Conservation (phyloP, 2,329 filamentous ascomycete species). For the Cadophora luteo-olivacea region DNA sequence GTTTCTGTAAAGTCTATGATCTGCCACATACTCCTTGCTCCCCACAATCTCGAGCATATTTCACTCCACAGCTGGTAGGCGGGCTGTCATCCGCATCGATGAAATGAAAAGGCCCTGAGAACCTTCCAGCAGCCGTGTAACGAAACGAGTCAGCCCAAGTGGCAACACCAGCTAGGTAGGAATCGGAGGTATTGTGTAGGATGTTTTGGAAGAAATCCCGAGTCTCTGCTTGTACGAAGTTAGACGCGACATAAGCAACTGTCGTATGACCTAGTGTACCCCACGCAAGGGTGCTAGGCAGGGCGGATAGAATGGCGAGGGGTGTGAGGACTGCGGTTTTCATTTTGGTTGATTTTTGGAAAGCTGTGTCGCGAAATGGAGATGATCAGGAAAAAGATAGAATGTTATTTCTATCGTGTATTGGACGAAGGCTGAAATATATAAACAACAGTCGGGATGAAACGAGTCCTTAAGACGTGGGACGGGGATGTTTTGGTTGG, state of each 20-base stretch:
- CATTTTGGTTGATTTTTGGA: conserved; percentile 7
- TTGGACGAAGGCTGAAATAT: not conserved
- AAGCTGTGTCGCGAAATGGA: not conserved
- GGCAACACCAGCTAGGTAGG: conserved; percentile 68
- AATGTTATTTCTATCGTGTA: not conserved
- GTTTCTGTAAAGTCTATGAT: not conserved
- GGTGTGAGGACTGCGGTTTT: not conserved
- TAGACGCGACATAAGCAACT: conserved; percentile 66
- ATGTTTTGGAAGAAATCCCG: conserved; percentile 62
- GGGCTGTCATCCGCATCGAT: conserved; percentile 72
- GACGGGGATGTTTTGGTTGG: conserved; percentile 22
- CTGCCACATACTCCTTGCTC: conserved; percentile 50
- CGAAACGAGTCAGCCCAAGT: conserved; percentile 70
- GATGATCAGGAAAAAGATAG: not conserved
- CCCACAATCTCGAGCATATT: conserved; percentile 67
- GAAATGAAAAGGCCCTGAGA: conserved; percentile 69
- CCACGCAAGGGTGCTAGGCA: conserved; percentile 34
- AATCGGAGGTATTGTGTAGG: conserved; percentile 58
- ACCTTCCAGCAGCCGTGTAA: conserved; percentile 68
- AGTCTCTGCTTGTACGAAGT: conserved; percentile 64
- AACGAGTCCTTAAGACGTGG: conserved; percentile 6
- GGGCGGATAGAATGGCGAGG: conserved; percentile 17
- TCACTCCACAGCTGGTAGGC: conserved; percentile 62
- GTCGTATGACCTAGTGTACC: conserved; percentile 67
- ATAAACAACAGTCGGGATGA: conserved; percentile 15